Base-by-base conservation (phyloP, 2,329 filamentous ascomycete genomes). In the Nothophoma quercina region DNA sequence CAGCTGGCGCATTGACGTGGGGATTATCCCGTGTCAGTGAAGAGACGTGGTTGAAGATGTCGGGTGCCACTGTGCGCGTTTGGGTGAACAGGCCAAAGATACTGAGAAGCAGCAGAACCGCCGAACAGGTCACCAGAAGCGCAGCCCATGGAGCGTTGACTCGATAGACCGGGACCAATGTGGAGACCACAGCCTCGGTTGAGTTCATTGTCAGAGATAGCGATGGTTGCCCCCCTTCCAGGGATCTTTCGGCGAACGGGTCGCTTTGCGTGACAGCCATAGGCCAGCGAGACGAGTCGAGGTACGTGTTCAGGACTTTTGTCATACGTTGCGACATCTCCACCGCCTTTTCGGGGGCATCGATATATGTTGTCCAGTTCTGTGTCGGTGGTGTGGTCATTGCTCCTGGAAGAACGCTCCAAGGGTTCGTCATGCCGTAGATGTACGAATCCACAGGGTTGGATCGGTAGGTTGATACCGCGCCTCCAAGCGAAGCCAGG, bases 11-110 rank as follows among this genome's bases (percentile, higher is more conserved):
- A n/a, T 44, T 32, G 16, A 51, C 16, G n/a, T 51, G 42, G 2
- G 53, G 42, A 15, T 56, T 51, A 38, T 56, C 43, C 18, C 42
- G 47, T 9, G 48, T 56, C 23, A 51, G 48, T 5, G 38, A 43
- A 2, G 53, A 51, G 3, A 52, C 32, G 33, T 52, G 51, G 18
- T 51, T 39, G n/a, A 51, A 52, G 4, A 51, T 41, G 16, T 56
- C 43, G 4, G 48, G 53, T 15, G 35, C 51, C 1, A 36, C 29
- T n/a, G 43, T 50, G 3, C 12, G 16, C 5, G 41, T 16, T 12
- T 39, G 43, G 4, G 50, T 12, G 15, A 46, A 25, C 23, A 45
- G 23, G 13, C 51, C 49, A 26, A 41, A 19, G 12, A 50, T 42
- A 8, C 51, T 43, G 9, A 55, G 18, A 8, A 46, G n/a, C n/a